phyloP scores from a whole-genome alignment of 495 filamentous ascomycete species.

The Opeltia flavorubescens region DNA sequence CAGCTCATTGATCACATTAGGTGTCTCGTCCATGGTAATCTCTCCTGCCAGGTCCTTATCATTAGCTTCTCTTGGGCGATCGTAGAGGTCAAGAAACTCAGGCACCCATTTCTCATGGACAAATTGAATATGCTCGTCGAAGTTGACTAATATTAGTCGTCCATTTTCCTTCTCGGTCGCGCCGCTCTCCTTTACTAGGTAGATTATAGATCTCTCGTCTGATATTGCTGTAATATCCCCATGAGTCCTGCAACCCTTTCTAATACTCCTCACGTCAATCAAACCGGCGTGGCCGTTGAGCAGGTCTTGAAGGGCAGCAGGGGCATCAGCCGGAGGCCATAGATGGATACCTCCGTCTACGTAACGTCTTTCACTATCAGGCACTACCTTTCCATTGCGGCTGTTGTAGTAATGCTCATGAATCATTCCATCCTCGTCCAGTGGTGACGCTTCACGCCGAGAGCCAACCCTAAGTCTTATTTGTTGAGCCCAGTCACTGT shows the following conservation, averaged over 20 bases:
- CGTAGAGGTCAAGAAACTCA: neutral
- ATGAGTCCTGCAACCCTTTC: slow-evolving; percentile 14
- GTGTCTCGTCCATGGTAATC: neutral
- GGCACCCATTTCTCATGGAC: neutral
- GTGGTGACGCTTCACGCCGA: slow-evolving; percentile 24
- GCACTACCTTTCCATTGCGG: slow-evolving; percentile 16
- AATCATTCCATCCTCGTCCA: slow-evolving; percentile 26
- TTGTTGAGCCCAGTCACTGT: slow-evolving; percentile 21
- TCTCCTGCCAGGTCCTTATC: neutral
- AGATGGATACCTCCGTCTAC: slow-evolving; percentile 33
- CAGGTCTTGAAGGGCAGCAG: slow-evolving; percentile 33
- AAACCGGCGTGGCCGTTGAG: slow-evolving; percentile 32
- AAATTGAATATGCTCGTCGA: slow-evolving; percentile 41
- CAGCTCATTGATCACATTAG: neutral
- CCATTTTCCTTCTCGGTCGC: slow-evolving; percentile 22
- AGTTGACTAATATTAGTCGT: slow-evolving; percentile 46
- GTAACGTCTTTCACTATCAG: slow-evolving; percentile 33
- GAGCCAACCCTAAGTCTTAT: slow-evolving; percentile 40
- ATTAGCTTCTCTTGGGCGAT: neutral
- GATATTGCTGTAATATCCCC: slow-evolving; percentile 37
- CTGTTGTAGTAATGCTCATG: slow-evolving; percentile 19
- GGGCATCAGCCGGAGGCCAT: slow-evolving; percentile 44
- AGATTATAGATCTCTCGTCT: slow-evolving; percentile 46
- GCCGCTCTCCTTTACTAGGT: slow-evolving; percentile 39
- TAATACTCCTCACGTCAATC: slow-evolving; percentile 5